Conservation (phyloP, 2,329 filamentous ascomycete species). For the Balansia obtecta region DNA sequence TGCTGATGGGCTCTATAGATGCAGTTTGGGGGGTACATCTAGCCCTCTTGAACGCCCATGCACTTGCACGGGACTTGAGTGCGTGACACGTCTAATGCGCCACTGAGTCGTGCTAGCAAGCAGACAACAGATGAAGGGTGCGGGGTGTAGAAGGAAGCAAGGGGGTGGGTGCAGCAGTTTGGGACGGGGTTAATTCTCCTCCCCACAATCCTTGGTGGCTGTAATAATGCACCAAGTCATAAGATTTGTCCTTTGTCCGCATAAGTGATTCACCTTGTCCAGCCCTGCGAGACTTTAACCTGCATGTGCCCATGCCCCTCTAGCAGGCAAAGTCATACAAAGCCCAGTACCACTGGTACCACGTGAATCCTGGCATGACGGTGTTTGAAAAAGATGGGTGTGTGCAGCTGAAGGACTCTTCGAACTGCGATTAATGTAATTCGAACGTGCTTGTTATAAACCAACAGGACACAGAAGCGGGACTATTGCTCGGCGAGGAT, state of each 20-base stretch:
- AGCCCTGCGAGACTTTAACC: neutral
- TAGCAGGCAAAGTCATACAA: neutral
- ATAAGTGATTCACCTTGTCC: constrained; percentile 1
- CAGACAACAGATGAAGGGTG: constrained; percentile 1
- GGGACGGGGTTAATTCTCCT: neutral
- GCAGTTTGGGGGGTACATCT: neutral
- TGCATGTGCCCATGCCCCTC: neutral
- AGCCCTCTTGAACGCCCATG: constrained; percentile 2
- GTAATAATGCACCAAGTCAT: neutral
- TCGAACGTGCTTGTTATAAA: neutral
- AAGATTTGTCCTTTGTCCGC: neutral
- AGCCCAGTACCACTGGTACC: neutral
- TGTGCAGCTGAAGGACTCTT: neutral
- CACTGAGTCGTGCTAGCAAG: neutral
- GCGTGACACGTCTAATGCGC: constrained; percentile 4
- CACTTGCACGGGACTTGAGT: constrained; percentile 7
- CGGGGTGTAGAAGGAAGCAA: neutral
- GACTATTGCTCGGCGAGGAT: neutral
- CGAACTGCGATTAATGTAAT: neutral
- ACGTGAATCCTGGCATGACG: neutral
- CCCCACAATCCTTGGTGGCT: neutral
- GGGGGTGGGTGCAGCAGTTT: constrained; percentile 1
- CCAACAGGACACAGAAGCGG: neutral
- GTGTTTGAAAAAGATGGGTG: neutral
- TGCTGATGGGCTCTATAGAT: neutral